Evolutionary conservation across 2,329 filamentous ascomycete species (phyloP), one percentile per base, ranked within the genome.

Genomic region (Fusarium continuum): DNA sequence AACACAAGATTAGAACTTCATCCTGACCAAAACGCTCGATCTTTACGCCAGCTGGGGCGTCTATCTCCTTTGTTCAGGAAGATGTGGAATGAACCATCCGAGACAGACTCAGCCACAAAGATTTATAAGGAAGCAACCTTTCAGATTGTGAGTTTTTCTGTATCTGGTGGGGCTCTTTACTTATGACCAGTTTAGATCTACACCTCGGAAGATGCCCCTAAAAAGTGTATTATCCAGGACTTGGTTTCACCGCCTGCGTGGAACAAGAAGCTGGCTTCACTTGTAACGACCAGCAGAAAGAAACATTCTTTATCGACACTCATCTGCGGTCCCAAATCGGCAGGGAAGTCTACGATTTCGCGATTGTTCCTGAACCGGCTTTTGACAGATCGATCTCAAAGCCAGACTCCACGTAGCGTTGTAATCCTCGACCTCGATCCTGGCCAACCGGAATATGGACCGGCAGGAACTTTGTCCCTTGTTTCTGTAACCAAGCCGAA

Each of bases 261-360:
- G 88, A 86, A 89, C 66, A 83, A 82, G 69, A 81, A 83, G 48
- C 76, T 85, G n/a, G 83, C 81, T 19, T 78, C 79, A 22, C 69
- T 85, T 10, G 74, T 75, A 8, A 53, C 52, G 2, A 50, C 69
- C 29, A 68, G 67, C 10, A 78, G 74, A 43, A 76, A 73, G 32
- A 72, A 70, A 13, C 73, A 69, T 7, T 72, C 75, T 39, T 74
- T 74, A 3, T 77, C 79, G 3, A 78, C 86, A 7, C 78, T 93
- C 59, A 78, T 92, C 4, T 88, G 88, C 44, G 91, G 91, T 0
- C 85, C 88, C 0, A 91, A 92, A 63, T 87, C 85, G 1, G 86
- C 90, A 4, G 91, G 91, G 3, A 93, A 93, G 70, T 93, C 91
- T 1, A 92, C 89, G 0, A 91, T 93, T 72, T 84, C 85, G 11